Evolutionary conservation across 176 grass and related monocot genomes (phyloP).

Genomic region (Zizania latifolia): DNA sequence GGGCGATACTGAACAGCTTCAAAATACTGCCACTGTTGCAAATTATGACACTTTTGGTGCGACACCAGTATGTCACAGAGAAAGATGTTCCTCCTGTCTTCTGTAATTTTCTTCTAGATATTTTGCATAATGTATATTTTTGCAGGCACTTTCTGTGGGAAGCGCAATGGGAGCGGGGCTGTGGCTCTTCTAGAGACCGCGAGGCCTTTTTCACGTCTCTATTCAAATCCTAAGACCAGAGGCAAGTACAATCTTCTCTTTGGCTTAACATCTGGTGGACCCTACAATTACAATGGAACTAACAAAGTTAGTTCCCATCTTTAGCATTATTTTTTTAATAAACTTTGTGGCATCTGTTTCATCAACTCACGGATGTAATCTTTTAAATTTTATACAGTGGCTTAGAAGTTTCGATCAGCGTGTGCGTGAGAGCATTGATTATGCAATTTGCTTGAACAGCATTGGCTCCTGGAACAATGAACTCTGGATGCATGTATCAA

Average conservation of each 20-base stretch:
- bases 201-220: constrained; percentile 73
- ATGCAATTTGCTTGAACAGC: constrained; percentile 95
- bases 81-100: constrained; percentile 4
- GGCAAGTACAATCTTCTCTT: constrained; percentile 97
- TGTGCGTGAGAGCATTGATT: constrained; percentile 87
- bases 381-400: constrained; percentile 55
- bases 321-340: neutral
- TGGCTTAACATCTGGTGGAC: constrained; percentile 93
- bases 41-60: constrained; percentile 98
- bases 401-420: constrained; percentile 97
- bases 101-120: constrained; percentile 16
- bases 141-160: constrained; percentile 76
- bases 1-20: constrained; percentile 74
- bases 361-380: constrained; percentile 12
- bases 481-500: constrained; percentile 95
- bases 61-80: constrained; percentile 62
- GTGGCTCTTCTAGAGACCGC: constrained; percentile 91
- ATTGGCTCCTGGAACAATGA: constrained; percentile 86
- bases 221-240: constrained; percentile 92
- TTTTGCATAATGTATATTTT: constrained; percentile 27
- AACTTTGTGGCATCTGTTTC: constrained; percentile 11
- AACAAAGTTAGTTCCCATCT: constrained; percentile 50
- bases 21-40: constrained; percentile 95
- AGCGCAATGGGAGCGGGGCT: constrained; percentile 92
- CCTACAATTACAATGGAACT: constrained; percentile 99